A percentile compares a stretch with the other conserved stretches of the same genome.
These are phyloP conservation scores for Tetracladium maxilliforme DNA, from an alignment of 2,329 filamentous ascomycete genomes.

Conservation along the genomic window DNA sequence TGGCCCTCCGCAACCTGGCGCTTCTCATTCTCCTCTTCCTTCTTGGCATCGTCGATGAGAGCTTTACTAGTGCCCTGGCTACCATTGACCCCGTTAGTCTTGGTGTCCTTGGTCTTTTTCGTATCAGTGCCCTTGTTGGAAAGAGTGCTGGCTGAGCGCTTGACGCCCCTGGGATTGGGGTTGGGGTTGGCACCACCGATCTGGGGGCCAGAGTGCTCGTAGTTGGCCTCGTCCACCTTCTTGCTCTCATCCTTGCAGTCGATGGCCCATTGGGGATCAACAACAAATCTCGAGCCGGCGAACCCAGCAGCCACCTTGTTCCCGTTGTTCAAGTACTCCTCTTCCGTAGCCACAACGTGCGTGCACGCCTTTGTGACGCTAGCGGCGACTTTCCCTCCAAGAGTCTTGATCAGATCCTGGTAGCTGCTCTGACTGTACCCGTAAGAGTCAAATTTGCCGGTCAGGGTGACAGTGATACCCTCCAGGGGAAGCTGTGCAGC, in stretches of 20 bases:
- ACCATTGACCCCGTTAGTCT: slow-evolving; percentile 9
- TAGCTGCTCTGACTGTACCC: slow-evolving; percentile 33
- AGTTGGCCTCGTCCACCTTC: slow-evolving; percentile 18
- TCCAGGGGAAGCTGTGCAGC: slow-evolving; percentile 20
- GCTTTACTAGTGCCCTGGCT: slow-evolving; percentile 9
- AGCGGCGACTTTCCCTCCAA: slow-evolving; percentile 33
- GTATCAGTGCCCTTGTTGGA: slow-evolving; percentile 4
- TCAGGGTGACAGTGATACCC: slow-evolving; percentile 37
- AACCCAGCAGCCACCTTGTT: slow-evolving; percentile 35
- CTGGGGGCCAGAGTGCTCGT: slow-evolving; percentile 9
- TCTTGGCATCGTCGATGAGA: slow-evolving; percentile 2
- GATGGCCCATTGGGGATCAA: slow-evolving; percentile 46
- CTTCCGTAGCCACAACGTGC: slow-evolving; percentile 39
- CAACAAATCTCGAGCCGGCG: slow-evolving; percentile 31
- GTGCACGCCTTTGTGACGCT: slow-evolving; percentile 34
- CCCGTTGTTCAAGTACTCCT: too few relatives aligned
- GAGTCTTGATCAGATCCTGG: slow-evolving; percentile 25
- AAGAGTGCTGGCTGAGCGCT: not conserved
- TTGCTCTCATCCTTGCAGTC: slow-evolving; percentile 30
- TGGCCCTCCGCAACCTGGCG: slow-evolving; percentile 23
- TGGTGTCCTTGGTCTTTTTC: slow-evolving; percentile 12
- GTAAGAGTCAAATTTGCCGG: slow-evolving; percentile 46
- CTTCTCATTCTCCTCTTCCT: slow-evolving; percentile 4
- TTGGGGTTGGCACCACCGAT: slow-evolving; percentile 3
- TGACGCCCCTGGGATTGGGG: slow-evolving; percentile 1